phyloP scores from a whole-genome alignment of 352 stramenopile species.

The Aphanomyces euteiches region DNA sequence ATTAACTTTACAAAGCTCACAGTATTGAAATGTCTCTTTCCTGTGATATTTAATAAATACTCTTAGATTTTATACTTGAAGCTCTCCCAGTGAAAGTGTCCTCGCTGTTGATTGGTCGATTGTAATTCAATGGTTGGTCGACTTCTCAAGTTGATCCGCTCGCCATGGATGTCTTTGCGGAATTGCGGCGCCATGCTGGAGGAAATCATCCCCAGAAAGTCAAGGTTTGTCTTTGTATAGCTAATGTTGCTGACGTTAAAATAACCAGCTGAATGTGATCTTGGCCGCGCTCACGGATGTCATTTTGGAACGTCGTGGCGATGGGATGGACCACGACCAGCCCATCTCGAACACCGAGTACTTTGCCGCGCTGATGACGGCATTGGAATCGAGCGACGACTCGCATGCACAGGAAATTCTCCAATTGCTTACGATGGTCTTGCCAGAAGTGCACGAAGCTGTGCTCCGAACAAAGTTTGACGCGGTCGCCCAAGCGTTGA shows the following conservation, averaged over 20 bases:
- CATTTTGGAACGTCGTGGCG: conserved; percentile 65
- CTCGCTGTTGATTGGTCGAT: neutral
- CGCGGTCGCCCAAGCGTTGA: conserved; percentile 63
- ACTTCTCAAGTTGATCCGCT: neutral
- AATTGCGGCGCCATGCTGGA: conserved; percentile 76
- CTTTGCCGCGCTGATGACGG: conserved; percentile 84
- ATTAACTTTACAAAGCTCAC: neutral
- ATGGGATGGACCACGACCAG: conserved; percentile 21
- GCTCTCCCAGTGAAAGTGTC: neutral
- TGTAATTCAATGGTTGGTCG: neutral
- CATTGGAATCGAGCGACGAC: conserved; percentile 62
- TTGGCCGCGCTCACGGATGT: conserved; percentile 77
- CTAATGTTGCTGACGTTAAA: neutral
- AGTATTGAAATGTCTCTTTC: neutral
- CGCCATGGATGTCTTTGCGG: conserved; percentile 42
- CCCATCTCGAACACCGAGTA: conserved; percentile 80
- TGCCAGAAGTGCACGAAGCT: conserved; percentile 63
- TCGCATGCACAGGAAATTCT: conserved; percentile 76
- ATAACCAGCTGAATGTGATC: conserved; percentile 67
- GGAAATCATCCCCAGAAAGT: conserved; percentile 74
- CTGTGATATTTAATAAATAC: neutral
- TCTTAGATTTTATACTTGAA: neutral
- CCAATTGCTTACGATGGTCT: conserved; percentile 68
- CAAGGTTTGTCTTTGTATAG: conserved; percentile 35
- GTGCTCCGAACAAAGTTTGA: conserved; percentile 79